phyloP scores from a whole-genome alignment of 2,329 filamentous ascomycete genomes.

The Podosphaera aphanis region DNA sequence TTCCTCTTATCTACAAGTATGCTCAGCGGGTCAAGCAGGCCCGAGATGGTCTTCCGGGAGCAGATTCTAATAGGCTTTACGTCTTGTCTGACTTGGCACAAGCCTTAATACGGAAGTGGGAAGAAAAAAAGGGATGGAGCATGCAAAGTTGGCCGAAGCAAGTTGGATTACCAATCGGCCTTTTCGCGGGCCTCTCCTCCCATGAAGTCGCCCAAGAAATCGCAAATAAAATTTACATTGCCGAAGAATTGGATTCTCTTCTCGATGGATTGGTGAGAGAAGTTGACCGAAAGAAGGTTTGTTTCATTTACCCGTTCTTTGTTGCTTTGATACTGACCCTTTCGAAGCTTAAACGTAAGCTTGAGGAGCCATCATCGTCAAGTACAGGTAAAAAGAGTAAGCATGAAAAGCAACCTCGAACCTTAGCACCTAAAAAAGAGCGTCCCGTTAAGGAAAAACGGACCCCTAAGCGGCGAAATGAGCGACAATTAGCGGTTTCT shows the following conservation, averaged over 20 bases:
- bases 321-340: not conserved
- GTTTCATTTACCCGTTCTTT: conserved; percentile 6
- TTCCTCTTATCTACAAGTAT: conserved; percentile 74
- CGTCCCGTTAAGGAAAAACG: conserved; percentile 7
- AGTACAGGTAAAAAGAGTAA: conserved; percentile 3
- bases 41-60: conserved; percentile 48
- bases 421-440: conserved; percentile 13
- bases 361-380: conserved; percentile 7
- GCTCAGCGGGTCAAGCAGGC: conserved; percentile 85
- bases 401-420: conserved; percentile 2
- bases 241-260: conserved; percentile 48
- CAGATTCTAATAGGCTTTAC: conserved; percentile 53
- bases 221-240: conserved; percentile 64
- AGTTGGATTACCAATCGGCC: conserved; percentile 52
- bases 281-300: conserved; percentile 34
- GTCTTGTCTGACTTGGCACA: conserved; percentile 73
- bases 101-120: conserved; percentile 59
- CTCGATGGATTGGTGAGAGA: conserved; percentile 41
- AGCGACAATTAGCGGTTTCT: conserved; percentile 4
- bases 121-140: conserved; percentile 65
- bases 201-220: conserved; percentile 66
- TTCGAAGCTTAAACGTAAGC: conserved; percentile 13
- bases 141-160: conserved; percentile 68
- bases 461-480: conserved; percentile 13
- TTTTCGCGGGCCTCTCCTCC: conserved; percentile 53